These are phyloP conservation scores for Venturiaceae sp. DNA, from an alignment of 2,329 filamentous ascomycete genomes.

Conservation along the genomic window DNA sequence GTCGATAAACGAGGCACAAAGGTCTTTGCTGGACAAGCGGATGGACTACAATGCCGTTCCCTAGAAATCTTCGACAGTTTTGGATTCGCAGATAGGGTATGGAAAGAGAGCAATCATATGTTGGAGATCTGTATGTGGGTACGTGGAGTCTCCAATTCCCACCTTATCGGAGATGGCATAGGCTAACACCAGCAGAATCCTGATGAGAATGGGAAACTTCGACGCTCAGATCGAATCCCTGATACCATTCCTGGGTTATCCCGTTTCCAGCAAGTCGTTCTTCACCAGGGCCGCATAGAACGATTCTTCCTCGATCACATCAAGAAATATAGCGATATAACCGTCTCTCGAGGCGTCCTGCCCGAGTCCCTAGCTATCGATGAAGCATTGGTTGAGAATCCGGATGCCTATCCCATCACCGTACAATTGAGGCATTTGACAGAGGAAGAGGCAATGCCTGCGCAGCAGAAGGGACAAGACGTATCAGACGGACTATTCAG, in stretches of 20 bases:
- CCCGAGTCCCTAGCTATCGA: conserved; percentile 48
- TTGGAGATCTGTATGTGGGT: conserved; percentile 45
- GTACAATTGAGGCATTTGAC: conserved; percentile 48
- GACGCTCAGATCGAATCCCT: conserved; percentile 49
- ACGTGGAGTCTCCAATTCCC: conserved; percentile 8
- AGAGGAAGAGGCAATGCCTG: conserved; percentile 47
- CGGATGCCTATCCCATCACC: conserved; percentile 48
- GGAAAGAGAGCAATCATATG: conserved; percentile 59
- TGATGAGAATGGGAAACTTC: conserved; percentile 45
- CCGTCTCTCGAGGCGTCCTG: conserved; percentile 51
- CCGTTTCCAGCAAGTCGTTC: conserved; percentile 54
- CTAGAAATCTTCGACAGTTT: conserved; percentile 49
- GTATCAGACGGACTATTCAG: conserved; percentile 47
- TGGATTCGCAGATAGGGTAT: conserved; percentile 52
- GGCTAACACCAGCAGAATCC: conserved; percentile 41
- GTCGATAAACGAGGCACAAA: conserved; percentile 32
- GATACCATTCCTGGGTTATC: conserved; percentile 54
- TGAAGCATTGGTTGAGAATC: conserved; percentile 37
- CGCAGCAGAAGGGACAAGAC: conserved; percentile 26
- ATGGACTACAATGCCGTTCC: conserved; percentile 31
- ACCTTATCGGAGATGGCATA: not conserved
- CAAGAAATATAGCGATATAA: conserved; percentile 42
- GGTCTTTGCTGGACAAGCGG: conserved; percentile 30
- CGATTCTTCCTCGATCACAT: conserved; percentile 55
- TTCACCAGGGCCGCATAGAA: conserved; percentile 65